phyloP scores from a whole-genome alignment of 768 basidiomycete genomes.

The Pholiota conissans region DNA sequence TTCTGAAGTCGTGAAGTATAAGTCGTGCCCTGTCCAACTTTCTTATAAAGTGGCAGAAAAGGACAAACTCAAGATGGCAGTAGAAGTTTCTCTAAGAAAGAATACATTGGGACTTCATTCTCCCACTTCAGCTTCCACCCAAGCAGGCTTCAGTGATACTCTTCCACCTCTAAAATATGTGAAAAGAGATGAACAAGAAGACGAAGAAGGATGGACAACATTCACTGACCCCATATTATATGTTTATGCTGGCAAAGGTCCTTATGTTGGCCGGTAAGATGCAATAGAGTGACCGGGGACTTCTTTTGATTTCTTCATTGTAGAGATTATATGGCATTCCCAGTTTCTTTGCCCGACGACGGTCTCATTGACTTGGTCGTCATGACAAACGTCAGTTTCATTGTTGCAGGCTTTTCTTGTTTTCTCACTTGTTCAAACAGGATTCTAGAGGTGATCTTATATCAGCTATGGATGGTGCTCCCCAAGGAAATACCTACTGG shows the following conservation, averaged over 20 bases:
- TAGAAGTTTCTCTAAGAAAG: constrained; percentile 43
- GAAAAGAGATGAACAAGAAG: constrained; percentile 44
- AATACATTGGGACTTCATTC: constrained; percentile 9
- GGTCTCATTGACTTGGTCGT: constrained; percentile 73
- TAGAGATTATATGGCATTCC: constrained; percentile 82
- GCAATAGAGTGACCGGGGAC: too few species aligned
- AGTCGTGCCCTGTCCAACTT: constrained; percentile 67
- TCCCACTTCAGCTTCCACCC: constrained; percentile 1
- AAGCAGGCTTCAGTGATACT: constrained; percentile 17
- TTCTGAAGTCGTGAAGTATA: constrained; percentile 49
- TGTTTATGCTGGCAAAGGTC: constrained; percentile 77
- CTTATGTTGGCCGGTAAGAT: constrained; percentile 64
- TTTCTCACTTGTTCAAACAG: constrained; percentile 25
- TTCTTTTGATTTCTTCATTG: not conserved
- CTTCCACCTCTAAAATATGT: constrained; percentile 50
- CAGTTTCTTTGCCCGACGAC: constrained; percentile 77
- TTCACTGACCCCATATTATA: constrained; percentile 69
- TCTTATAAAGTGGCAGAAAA: constrained; percentile 67
- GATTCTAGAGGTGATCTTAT: constrained; percentile 52
- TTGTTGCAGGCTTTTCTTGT: not conserved
- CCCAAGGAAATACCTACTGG: constrained; percentile 65
- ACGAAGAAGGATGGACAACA: constrained; percentile 66
- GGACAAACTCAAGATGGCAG: constrained; percentile 74
- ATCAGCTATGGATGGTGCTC: constrained; percentile 57
- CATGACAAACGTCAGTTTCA: constrained; percentile 56